These are phyloP conservation scores for Vitis rotundifolia DNA, from an alignment of 164 flowering plant species.

Conservation along the genomic window DNA sequence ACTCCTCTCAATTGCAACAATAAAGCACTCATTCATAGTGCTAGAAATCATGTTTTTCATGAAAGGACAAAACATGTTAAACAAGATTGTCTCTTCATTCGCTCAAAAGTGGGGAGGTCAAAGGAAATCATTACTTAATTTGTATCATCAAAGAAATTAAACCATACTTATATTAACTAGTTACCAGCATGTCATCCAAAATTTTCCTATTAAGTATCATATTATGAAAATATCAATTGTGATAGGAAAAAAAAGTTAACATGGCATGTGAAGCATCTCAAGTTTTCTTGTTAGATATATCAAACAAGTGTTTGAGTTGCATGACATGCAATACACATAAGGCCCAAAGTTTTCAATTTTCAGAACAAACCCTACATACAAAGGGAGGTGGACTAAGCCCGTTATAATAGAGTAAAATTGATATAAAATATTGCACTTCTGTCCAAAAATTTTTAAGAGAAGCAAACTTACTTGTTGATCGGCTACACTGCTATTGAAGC, in stretches of 20 bases:
- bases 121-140: too few species aligned
- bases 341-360: background rate
- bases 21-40: too few species aligned
- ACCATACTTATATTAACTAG: background rate
- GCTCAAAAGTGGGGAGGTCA: too few species aligned
- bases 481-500: conserved; percentile 85
- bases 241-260: background rate
- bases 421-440: background rate
- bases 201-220: background rate
- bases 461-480: conserved; percentile 73
- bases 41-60: too few species aligned
- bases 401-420: background rate
- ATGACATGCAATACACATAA: too few species aligned
- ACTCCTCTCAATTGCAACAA: too few species aligned
- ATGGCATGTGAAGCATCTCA: background rate
- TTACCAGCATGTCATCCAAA: background rate
- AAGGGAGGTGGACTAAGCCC: background rate
- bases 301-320: background rate
- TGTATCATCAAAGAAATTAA: too few species aligned
- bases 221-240: background rate
- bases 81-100: too few species aligned
- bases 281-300: background rate
- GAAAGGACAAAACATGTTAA: too few species aligned
- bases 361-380: background rate
- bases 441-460: conserved; percentile 4